Evolutionary conservation across 495 filamentous ascomycete species (phyloP).

Genomic region (Aspergillus bertholletiae): DNA sequence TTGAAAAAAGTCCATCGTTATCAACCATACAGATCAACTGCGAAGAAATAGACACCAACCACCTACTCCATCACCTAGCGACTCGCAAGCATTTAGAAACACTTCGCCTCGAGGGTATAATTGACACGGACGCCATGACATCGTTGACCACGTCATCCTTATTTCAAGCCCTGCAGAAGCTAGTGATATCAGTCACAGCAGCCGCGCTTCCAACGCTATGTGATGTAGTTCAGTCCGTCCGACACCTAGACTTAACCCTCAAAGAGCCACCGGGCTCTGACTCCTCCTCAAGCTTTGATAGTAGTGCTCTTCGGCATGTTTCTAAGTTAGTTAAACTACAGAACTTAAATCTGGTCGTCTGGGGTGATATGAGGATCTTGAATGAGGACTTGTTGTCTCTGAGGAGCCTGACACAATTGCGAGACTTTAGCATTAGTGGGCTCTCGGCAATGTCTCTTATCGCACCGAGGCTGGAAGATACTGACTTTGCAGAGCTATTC

Average conservation of each 20-base stretch:
- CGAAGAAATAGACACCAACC: background rate
- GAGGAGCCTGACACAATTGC: background rate
- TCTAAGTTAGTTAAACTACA: background rate
- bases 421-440: background rate
- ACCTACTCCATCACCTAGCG: background rate
- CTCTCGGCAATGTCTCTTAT: background rate
- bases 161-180: background rate
- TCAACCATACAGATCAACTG: background rate
- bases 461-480: background rate
- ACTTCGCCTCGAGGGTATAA: background rate
- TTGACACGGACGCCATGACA: background rate
- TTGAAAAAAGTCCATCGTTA: background rate
- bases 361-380: background rate
- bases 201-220: background rate
- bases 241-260: background rate
- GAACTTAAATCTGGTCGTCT: background rate
- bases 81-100: background rate
- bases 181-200: background rate
- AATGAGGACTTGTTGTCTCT: background rate
- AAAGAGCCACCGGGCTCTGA: background rate
- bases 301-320: background rate
- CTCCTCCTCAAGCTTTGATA: background rate
- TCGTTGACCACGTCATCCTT: background rate
- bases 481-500: background rate
- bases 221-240: background rate